Percentiles rank a stretch among this genome's conserved stretches.
phyloP scores from a whole-genome alignment of 768 basidiomycete species.

The Suillus brevipes region DNA sequence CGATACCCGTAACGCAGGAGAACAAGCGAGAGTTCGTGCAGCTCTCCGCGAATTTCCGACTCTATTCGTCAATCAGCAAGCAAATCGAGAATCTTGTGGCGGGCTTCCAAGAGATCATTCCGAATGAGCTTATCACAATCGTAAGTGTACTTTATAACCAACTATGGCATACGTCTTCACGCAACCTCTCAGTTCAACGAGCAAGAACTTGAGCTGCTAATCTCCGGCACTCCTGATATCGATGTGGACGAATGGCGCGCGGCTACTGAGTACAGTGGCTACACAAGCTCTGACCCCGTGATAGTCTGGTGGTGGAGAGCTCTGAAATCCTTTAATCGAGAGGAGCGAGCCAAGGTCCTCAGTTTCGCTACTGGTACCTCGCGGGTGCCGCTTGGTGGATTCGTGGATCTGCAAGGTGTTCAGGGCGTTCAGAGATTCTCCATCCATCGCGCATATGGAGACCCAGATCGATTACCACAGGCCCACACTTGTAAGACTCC shows the following conservation, averaged over 20 bases:
- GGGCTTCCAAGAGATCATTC: conserved; percentile 98
- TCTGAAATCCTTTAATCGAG: conserved; percentile 94
- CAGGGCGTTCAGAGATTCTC: conserved; percentile 95
- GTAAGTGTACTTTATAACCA: conserved; percentile 45
- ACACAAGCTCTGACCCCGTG: conserved; percentile 86
- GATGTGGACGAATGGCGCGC: conserved; percentile 98
- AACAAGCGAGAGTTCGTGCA: conserved; percentile 97
- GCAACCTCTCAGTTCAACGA: conserved; percentile 73
- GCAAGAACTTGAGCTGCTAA: conserved; percentile 89
- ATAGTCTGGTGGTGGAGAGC: conserved; percentile 99
- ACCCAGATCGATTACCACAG: conserved; percentile 80
- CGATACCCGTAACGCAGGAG: conserved; percentile 88
- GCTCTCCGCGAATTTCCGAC: conserved; percentile 88
- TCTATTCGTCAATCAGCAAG: conserved; percentile 92
- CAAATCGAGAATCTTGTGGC: conserved; percentile 88
- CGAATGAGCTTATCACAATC: conserved; percentile 92
- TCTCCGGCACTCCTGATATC: conserved; percentile 97
- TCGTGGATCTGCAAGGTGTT: conserved; percentile 92
- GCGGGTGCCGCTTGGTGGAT: conserved; percentile 91
- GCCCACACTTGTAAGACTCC: conserved; percentile 79
- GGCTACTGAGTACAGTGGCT: conserved; percentile 89
- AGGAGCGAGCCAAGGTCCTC: conserved; percentile 94
- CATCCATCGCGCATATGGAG: conserved; percentile 91
- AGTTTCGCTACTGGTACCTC: conserved; percentile 96
- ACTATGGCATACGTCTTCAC: conserved; percentile 12